Evolutionary conservation across 768 basidiomycete genomes (phyloP), one percentile per base, ranked within the genome.

Genomic region (Saitozyma podzolica): DNA sequence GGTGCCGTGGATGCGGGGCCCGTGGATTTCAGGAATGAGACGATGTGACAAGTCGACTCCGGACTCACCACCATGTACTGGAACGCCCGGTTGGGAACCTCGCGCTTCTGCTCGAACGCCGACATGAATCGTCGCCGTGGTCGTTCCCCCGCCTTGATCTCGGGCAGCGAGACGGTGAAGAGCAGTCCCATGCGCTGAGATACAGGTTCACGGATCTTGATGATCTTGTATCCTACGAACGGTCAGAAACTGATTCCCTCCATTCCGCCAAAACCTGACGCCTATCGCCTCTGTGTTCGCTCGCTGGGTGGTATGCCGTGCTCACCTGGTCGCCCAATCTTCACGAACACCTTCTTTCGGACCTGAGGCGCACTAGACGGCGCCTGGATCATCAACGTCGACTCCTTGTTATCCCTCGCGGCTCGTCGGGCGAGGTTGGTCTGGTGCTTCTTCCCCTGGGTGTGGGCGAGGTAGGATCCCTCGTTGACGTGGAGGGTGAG

Each of bases 401-500:
- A 87, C 75, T 97, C 96, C 77, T 97, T 96, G 52, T 91, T 90
- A 83, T 98, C 96, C 67, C 88, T 87, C n/a, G 95, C 95, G 0
- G 96, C 96, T 68, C 96, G 89, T 47, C 96, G 86, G 13, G 96
- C 96, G 56, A 99, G 87, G 78, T 98, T 98, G 4, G 94, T 98
- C 79, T 98, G 96, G 78, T 98, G 96, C 78, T 98, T 99, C 83
- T 98, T 99, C 19, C 96, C 96, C 82, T 98, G 96, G 0, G 96
- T 99, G 73, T 99, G 96, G 0, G 96, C 96, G 53, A 99, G 89
- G 79, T 98, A 97, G 13, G 94, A 96, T 17, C 96, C 96, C 81
- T 99, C 96, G 73, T 98, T 98, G n/a, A 95, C 97, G 81, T 99
- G 96, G 10, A 99, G 85, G 0, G 96, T 99, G 52, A 99, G 82